phyloP scores from a whole-genome alignment of 305 asterid species.

The Fraxinus velutina region DNA sequence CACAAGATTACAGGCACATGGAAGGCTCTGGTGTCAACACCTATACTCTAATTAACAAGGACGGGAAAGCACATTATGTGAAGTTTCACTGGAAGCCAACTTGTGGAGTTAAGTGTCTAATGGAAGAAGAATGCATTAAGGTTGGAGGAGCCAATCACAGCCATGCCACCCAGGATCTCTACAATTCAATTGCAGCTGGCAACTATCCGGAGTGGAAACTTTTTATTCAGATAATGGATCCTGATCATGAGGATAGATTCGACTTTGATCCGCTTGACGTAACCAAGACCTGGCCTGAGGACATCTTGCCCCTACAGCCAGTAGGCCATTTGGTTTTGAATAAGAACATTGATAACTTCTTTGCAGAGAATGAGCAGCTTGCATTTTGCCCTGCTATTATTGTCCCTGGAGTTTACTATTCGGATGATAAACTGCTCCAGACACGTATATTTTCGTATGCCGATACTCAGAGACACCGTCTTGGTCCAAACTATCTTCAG shows the following conservation, averaged over 20 bases:
- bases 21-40: conserved; percentile 89
- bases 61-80: conserved; percentile 74
- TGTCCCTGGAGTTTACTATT: conserved; percentile 80
- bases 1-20: conserved; percentile 94
- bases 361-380: conserved; percentile 89
- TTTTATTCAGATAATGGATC: conserved; percentile 79
- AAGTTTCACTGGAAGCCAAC: conserved; percentile 99
- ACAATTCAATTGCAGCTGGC: conserved; percentile 77
- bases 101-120: conserved; percentile 76
- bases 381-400: conserved; percentile 76
- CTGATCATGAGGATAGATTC: conserved; percentile 68
- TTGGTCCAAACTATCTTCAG: conserved; percentile 89
- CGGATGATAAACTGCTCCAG: conserved; percentile 86
- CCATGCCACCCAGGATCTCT: conserved; percentile 92
- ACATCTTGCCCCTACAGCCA: conserved; percentile 81
- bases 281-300: conserved; percentile 93
- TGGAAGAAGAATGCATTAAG: conserved; percentile 68
- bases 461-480: conserved; percentile 93
- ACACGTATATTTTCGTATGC: conserved; percentile 69
- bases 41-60: conserved; percentile 72
- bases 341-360: conserved; percentile 91
- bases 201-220: conserved; percentile 97
- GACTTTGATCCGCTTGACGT: conserved; percentile 94
- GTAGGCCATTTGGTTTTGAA: conserved; percentile 89
- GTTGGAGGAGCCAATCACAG: conserved; percentile 89